These are phyloP conservation scores for Eremochloa ophiuroides DNA, from an alignment of 176 grass and related monocot genomes.

Conservation along the genomic window DNA sequence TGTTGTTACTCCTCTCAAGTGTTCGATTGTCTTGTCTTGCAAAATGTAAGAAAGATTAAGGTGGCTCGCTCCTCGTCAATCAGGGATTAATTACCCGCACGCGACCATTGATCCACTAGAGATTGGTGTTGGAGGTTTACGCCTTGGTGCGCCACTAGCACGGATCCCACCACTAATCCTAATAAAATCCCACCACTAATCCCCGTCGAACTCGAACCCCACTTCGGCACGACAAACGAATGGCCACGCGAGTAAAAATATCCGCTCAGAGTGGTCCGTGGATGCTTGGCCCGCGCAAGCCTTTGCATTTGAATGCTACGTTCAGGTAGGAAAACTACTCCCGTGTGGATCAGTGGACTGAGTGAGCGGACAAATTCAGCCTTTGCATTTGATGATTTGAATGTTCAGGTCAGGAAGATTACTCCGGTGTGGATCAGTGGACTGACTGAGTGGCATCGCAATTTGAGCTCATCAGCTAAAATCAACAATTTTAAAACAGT, in stretches of 20 bases:
- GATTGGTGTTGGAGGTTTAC: background rate
- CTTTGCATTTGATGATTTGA: too few relatives aligned
- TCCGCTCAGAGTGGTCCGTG: background rate
- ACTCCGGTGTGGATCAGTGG: background rate
- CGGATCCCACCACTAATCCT: slow-evolving; percentile 26
- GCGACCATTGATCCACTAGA: background rate
- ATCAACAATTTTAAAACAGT: too few relatives aligned
- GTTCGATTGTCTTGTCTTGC: background rate
- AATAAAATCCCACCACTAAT: slow-evolving; percentile 1
- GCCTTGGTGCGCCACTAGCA: background rate
- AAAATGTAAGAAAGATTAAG: background rate
- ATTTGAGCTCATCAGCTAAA: too few relatives aligned
- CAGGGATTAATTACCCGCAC: background rate
- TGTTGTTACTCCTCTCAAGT: background rate
- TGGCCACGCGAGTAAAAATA: background rate
- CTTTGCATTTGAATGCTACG: background rate
- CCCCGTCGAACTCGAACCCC: background rate
- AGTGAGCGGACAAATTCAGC: too few relatives aligned
- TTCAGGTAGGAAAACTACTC: too few relatives aligned
- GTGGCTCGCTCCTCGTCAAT: background rate
- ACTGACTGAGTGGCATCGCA: background rate
- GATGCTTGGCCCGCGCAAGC: background rate
- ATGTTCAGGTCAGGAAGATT: background rate
- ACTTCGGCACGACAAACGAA: background rate
- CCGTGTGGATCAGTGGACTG: too few relatives aligned